phyloP scores from a whole-genome alignment of 1,284 basidiomycete genomes.

The Cutaneotrichosporon sp. region DNA sequence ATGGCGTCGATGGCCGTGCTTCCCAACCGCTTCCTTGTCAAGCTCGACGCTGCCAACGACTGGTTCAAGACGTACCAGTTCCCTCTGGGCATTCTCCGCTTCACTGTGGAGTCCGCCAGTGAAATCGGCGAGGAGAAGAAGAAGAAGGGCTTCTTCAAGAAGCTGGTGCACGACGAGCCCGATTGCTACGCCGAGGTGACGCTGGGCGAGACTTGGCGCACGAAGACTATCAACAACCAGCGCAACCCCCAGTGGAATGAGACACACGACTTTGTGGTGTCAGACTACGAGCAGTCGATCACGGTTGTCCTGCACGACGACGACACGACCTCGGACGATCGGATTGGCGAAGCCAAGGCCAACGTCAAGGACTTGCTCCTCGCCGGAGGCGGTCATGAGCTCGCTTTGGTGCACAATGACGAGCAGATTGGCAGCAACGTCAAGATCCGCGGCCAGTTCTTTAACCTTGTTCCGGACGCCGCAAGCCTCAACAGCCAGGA shows the following conservation, averaged over 20 bases:
- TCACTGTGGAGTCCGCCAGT: slow-evolving; percentile 4
- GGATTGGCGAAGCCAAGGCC: slow-evolving; percentile 1
- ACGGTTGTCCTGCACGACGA: slow-evolving; percentile 5
- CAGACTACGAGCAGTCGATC: slow-evolving; percentile 12
- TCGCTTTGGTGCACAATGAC: slow-evolving; percentile 4
- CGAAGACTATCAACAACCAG: slow-evolving; percentile 14
- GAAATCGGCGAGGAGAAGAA: slow-evolving; percentile 9
- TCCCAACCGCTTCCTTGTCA: slow-evolving; percentile 18
- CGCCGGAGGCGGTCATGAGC: background rate
- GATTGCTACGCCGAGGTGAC: slow-evolving; percentile 8
- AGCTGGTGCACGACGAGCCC: slow-evolving; percentile 10
- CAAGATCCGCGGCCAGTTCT: slow-evolving; percentile 5
- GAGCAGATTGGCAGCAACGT: background rate
- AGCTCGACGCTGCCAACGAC: slow-evolving; percentile 12
- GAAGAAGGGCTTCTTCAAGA: slow-evolving; percentile 12
- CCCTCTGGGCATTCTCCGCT: slow-evolving; percentile 10
- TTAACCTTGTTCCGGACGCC: slow-evolving; percentile 12
- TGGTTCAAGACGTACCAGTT: slow-evolving; percentile 16
- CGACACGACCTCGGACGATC: slow-evolving; percentile 8
- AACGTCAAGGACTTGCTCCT: slow-evolving; percentile 11
- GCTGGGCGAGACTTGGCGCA: slow-evolving; percentile 10
- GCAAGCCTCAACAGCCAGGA: slow-evolving; percentile 8
- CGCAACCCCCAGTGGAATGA: slow-evolving; percentile 14
- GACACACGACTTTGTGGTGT: slow-evolving; percentile 12
- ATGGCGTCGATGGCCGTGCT: slow-evolving; percentile 14